Base-by-base conservation (phyloP, 2,329 filamentous ascomycete species). In the Amesomyces nigricolor region DNA sequence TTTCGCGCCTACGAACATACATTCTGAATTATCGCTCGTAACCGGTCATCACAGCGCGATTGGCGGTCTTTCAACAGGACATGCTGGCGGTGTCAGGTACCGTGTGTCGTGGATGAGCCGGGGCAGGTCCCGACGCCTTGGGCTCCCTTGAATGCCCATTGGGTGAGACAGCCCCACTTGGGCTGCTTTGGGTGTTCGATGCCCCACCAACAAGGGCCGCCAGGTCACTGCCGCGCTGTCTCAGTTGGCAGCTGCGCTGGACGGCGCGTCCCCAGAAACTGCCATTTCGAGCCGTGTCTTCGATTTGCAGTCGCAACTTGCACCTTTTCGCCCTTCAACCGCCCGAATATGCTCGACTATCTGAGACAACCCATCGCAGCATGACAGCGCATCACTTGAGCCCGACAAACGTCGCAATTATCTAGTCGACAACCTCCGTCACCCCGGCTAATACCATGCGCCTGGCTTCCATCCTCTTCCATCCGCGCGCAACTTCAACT, bases 361-460 rank as follows among this genome's bases (percentile, higher is more conserved):
- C 4, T 38, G 26, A 38, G 19, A 47, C 46, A 32, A 35, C 11
- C n/a, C 37, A 32, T 40, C 35, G 11, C 32, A 43, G n/a, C 50
- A 56, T 56, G 56, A 56, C 32, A 54, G 30, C 50, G 37, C 50
- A 51, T 35, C 42, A 38, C 32, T 32, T 13, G n/a, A 42, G 13
- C 16, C 35, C 30, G 8, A 43, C 5, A 14, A 9, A 19, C 29
- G 8, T 14, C 26, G 42, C 46, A 46, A 53, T 47, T 30, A 47
- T 51, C 35, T 47, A 53, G 39, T n/a, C 30, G 26, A 44, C 47
- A 14, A 37, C 32, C 7, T 17, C 16, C 19, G 19, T 29, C 11
- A 26, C n/a, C 26, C 17, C 32, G 9, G 32, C 4, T 22, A 22
- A 38, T 32, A 39, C 40, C 37, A 37, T 26, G 40, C 38, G 19